Conservation (phyloP, 2,329 filamentous ascomycete genomes). For the Chaetomium strumarium region DNA sequence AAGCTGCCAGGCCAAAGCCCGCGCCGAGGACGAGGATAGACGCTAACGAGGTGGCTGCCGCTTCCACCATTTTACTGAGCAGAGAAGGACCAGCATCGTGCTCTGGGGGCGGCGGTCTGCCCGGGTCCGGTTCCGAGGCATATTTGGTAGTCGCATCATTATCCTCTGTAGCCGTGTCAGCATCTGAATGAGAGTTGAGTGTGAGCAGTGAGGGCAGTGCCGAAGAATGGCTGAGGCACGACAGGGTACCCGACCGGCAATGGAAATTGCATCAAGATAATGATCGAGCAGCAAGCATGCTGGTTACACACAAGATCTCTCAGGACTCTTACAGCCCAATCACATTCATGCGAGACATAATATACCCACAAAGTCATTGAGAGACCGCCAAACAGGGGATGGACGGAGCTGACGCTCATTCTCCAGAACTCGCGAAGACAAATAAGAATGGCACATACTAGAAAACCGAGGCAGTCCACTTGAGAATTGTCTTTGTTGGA, state of each 20-base stretch:
- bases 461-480: neutral
- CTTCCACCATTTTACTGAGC: constrained; percentile 61
- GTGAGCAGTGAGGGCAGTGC: too few relatives aligned
- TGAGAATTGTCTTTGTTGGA: constrained; percentile 2
- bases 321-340: too few relatives aligned
- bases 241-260: too few relatives aligned
- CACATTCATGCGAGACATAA: too few relatives aligned
- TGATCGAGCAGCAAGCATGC: too few relatives aligned
- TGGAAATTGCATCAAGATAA: too few relatives aligned
- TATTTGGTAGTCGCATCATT: neutral
- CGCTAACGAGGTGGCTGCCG: constrained; percentile 68
- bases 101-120: constrained; percentile 6
- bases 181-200: neutral
- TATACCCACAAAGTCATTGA: too few relatives aligned
- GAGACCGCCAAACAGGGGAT: too few relatives aligned
- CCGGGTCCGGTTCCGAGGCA: constrained; percentile 3
- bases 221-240: too few relatives aligned
- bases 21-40: constrained; percentile 66
- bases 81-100: constrained; percentile 32
- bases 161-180: neutral
- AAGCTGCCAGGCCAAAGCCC: constrained; percentile 61
- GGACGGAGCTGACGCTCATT: too few relatives aligned
- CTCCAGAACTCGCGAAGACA: too few relatives aligned
- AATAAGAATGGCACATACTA: constrained; percentile 10
- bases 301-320: too few relatives aligned